These are phyloP conservation scores for Microstegium vimineum DNA, from an alignment of 176 grass and related monocot genomes.

Conservation along the genomic window DNA sequence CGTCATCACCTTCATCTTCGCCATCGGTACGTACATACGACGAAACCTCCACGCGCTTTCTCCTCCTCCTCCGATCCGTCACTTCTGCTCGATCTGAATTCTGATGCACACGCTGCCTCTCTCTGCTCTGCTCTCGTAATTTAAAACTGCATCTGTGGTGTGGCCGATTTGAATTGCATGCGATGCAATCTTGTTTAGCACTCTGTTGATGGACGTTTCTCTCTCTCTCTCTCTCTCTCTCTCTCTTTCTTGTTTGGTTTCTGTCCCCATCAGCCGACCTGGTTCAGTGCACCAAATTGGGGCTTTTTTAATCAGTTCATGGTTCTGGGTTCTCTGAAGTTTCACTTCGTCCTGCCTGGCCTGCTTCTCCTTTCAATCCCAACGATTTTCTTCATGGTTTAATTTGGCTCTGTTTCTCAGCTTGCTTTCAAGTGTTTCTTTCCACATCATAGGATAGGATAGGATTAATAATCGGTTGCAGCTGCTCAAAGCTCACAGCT, in stretches of 20 bases:
- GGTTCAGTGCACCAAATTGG: not conserved
- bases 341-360: not conserved
- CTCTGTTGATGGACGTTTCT: not conserved
- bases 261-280: not conserved
- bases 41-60: not conserved
- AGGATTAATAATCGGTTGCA: not conserved
- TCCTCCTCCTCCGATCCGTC: not conserved
- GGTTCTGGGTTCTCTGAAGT: not conserved
- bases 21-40: conserved; percentile 52
- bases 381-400: not conserved
- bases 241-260: not conserved
- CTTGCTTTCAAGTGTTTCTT: not conserved
- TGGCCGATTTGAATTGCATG: not conserved
- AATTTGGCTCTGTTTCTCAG: not conserved
- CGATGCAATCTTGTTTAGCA: too few species aligned
- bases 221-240: too few species aligned
- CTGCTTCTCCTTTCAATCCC: not conserved
- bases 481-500: too few species aligned
- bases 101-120: not conserved
- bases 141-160: not conserved
- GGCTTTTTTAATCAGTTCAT: not conserved
- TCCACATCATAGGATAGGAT: not conserved
- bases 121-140: not conserved
- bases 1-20: conserved; percentile 85
- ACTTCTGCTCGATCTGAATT: not conserved